Conservation (phyloP, 257 asterid genomes). For the Echites panduratus region DNA sequence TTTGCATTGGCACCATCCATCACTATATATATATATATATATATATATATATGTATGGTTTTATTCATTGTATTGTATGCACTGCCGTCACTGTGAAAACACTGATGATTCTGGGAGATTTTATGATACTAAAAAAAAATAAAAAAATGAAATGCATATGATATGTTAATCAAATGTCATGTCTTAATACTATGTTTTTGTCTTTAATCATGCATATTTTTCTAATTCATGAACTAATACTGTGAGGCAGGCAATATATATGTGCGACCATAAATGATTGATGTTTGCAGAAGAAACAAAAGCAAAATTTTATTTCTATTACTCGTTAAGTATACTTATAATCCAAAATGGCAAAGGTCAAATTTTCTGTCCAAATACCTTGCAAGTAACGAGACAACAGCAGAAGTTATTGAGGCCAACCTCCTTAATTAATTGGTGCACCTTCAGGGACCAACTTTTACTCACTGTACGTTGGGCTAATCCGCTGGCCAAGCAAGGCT, state of each 20-base stretch:
- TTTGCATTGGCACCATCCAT: background rate
- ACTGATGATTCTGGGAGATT: background rate
- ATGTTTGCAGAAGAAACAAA: background rate
- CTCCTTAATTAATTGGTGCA: conserved; percentile 9
- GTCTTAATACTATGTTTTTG: background rate
- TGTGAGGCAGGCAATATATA: too few relatives aligned
- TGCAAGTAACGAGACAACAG: conserved; percentile 19
- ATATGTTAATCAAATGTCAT: background rate
- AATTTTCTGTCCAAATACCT: conserved; percentile 17
- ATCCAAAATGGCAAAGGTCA: background rate
- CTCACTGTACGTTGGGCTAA: conserved; percentile 12
- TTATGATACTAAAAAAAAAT: background rate
- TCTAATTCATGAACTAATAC: background rate
- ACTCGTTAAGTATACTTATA: too few relatives aligned
- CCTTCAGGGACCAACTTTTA: conserved; percentile 18
- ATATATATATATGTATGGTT: background rate
- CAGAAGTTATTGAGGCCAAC: conserved; percentile 9
- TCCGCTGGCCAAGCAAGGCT: background rate
- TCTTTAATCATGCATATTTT: background rate
- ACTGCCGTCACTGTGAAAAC: too few relatives aligned
- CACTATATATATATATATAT: too few relatives aligned
- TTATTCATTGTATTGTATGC: background rate
- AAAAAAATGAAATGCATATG: too few relatives aligned
- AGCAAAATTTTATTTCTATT: background rate
- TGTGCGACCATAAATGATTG: too few relatives aligned